phyloP scores from a whole-genome alignment of 2,329 filamentous ascomycete genomes.

The Xylariales sp. region DNA sequence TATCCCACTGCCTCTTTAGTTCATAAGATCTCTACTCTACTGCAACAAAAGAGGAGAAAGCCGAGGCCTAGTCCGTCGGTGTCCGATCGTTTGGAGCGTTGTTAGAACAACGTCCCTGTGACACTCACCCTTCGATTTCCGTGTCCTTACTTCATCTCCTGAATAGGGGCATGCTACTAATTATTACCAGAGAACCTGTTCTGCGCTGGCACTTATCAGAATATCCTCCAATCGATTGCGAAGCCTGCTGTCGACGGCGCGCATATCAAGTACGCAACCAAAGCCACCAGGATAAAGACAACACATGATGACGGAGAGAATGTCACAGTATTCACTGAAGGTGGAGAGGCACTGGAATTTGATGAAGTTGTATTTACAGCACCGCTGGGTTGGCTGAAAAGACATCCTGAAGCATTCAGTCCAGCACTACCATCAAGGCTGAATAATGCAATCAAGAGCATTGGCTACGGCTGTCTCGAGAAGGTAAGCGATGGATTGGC shows the following conservation, averaged over 20 bases:
- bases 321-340: conserved; percentile 40
- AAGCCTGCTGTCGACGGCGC: conserved; percentile 51
- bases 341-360: conserved; percentile 45
- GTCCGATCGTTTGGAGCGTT: too few relatives aligned
- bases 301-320: conserved; percentile 25
- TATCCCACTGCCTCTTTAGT: too few relatives aligned
- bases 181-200: conserved; percentile 51
- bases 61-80: too few relatives aligned
- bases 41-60: too few relatives aligned
- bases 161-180: too few relatives aligned
- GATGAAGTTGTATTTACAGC: conserved; percentile 65
- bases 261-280: conserved; percentile 46
- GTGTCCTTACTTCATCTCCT: too few relatives aligned
- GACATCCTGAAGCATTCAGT: conserved; percentile 52
- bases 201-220: conserved; percentile 54
- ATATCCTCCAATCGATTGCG: conserved; percentile 54
- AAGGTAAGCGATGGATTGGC: conserved; percentile 42
- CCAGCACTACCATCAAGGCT: conserved; percentile 55
- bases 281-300: conserved; percentile 40
- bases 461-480: conserved; percentile 67
- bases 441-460: conserved; percentile 55
- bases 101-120: too few relatives aligned
- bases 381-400: conserved; percentile 65
- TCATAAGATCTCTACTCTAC: too few relatives aligned
- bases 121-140: too few relatives aligned